Evolutionary conservation across 805 yeast species (phyloP), one percentile per base, ranked within the genome.

Genomic region (Allodekkera sacchari): DNA sequence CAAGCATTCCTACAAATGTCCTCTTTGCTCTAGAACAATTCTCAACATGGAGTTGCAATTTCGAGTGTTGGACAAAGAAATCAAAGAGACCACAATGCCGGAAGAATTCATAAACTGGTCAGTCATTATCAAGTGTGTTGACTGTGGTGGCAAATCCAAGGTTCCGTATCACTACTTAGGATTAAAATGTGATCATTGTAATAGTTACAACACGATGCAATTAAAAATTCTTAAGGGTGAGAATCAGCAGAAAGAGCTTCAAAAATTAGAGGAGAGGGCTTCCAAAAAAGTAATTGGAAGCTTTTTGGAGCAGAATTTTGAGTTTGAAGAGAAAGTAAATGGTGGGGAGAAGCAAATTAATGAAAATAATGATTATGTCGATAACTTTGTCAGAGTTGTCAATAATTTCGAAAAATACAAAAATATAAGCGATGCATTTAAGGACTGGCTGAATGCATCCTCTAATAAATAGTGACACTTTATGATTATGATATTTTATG

Each of bases 31-130:
- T 33, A 75, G 82, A 43, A 80, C 95, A 0, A 74, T 89, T 31
- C 66, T 81, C 22, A 83, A 87, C 56, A 87, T 88, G 75, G 95
- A 83, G 46, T 76, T 92, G 2, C 83, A 84, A 50, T 89, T 89
- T 52, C 63, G 96, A 28, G 80, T 88, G 18, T 61, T 85, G 36
- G 96, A 88, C 55, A 76, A 72, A 47, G 96, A 88, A 57, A 83
- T 88, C 32, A 65, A 60, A 15, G 72, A 72, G 44, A 85, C 81
- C 48, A 79, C 76, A 10, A 60, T 88, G 50, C 96, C 96, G 0
- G 71, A 75, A 13, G 96, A 94, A 5, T 77, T 84, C 50, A 68
- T 68, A 31, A 53, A 62, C 36, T 84, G 96, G 94, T 59, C 74
- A 35, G 77, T 87, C 43, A 68, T 82, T 27, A 67, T 87, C 9